These are phyloP conservation scores for Cucurbita moschata DNA, from an alignment of 306 rosid genomes.

Conservation along the genomic window DNA sequence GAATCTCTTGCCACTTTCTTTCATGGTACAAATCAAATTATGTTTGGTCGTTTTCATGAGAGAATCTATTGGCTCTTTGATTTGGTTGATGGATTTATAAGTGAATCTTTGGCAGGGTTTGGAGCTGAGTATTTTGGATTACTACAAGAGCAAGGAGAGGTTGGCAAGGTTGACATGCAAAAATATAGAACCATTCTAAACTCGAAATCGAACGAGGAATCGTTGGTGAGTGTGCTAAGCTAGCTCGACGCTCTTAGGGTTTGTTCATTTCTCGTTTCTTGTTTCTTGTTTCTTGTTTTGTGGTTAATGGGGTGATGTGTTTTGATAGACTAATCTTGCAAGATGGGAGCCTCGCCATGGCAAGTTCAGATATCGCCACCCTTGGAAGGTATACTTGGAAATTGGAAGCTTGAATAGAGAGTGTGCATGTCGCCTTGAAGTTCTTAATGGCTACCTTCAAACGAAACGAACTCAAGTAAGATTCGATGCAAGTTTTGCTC, in stretches of 20 bases:
- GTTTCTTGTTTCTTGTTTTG: not conserved
- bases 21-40: conserved; percentile 17
- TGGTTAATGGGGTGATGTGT: too few species aligned
- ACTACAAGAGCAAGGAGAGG: not conserved
- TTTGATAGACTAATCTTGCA: conserved; percentile 55
- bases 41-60: not conserved
- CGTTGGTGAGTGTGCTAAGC: not conserved
- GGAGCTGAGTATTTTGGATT: not conserved
- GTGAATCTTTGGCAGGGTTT: not conserved
- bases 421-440: conserved; percentile 69
- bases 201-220: not conserved
- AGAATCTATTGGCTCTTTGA: not conserved
- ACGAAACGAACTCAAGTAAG: conserved; percentile 33
- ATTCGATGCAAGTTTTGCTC: not conserved
- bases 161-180: not conserved
- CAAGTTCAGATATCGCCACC: conserved; percentile 47
- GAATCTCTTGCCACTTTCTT: conserved; percentile 47
- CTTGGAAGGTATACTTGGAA: conserved; percentile 72
- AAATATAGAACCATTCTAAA: not conserved
- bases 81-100: not conserved
- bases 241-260: not conserved
- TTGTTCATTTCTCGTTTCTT: not conserved
- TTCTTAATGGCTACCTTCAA: conserved; percentile 30
- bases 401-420: conserved; percentile 50
- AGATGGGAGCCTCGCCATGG: conserved; percentile 96